Base-by-base conservation (phyloP, 495 filamentous ascomycete genomes). In the Penicillium mononematosum region DNA sequence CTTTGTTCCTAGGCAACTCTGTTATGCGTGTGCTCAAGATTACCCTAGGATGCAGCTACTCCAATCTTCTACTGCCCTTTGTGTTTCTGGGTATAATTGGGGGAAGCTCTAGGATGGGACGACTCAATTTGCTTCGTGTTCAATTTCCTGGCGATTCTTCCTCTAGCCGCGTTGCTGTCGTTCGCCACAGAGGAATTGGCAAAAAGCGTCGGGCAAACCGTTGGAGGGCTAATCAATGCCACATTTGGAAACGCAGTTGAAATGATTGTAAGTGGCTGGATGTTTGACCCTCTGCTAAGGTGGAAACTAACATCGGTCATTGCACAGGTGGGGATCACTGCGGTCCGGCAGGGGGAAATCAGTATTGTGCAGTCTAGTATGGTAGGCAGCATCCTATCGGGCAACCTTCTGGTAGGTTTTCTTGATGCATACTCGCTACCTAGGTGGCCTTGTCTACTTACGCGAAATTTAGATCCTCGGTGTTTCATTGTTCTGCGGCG, bases 221-320 rank as follows among this genome's bases (percentile, higher is more conserved):
- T 68, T 0, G 69, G 69, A 10, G 69, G 58, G 5, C 45, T 71
- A 41, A 50, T 71, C 9, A 70, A 68, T 60, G 65, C 62, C 9
- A 66, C 62, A 5, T 64, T 68, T 58, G 65, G 69, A 19, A 71
- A 71, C 51, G 65, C 60, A 7, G 61, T 70, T 2, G 67, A 68
- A 46, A 51, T 71, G 50, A 70, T 61, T 51, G 62, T 71, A n/a
- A 47, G 53, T 29, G 55, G 45, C 24, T 44, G 12, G 6, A 50
- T 45, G 41, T 44, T 34, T 25, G 39, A 25, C 32, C 20, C 12
- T 53, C 12, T 50, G 6, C 19, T 41, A 31, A 32, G 46, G 4
- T 34, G 43, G 12, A 47, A 16, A 29, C 53, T 55, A 25, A 55
- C 36, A 12, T n/a, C 31, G 14, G 10, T 41, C 31, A 9, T 10